Evolutionary conservation across 495 filamentous ascomycete genomes (phyloP), one percentile per base, ranked within the genome.

Genomic region (Astrothelium macrocarpum): DNA sequence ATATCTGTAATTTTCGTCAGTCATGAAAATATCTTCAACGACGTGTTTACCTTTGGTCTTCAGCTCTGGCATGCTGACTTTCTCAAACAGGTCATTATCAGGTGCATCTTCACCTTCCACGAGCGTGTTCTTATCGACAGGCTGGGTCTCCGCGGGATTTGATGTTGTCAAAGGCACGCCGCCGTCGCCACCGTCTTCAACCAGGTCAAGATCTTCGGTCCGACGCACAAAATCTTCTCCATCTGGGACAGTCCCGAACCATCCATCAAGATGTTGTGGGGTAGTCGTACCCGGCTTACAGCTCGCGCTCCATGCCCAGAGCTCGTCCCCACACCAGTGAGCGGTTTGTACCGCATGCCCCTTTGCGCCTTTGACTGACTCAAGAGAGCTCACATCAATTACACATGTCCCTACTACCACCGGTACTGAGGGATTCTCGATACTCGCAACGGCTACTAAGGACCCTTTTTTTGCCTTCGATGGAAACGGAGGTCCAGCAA

Each of bases 301-400:
- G 25, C 73, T 77, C 31, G 81, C 72, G 67, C 81, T 84, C 83
- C 83, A 86, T 0, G 79, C 80, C 83, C 86, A 90, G 45, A 88
- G 67, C 74, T 90, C 87, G 79, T 90, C 87, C 0, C 87, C 87
- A 64, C 82, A 80, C 87, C 87, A 90, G 70, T 90, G 87, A 39
- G 87, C 71, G 18, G 82, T 83, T 59, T 82, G 75, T 26, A 90
- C 87, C 7, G 87, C 87, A 70, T 83, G 82, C 1, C 87, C 87
- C 72, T 86, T 88, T 25, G 79, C 76, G 0, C 87, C 87, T 65
- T 81, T 79, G 1, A 87, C 86, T 43, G 81, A 76, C 16, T 77
- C 73, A 18, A 90, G 71, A 2, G 73, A 74, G 26, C 80, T 78
- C 43, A 90, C 76, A 77, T 90, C 82, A 62, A 90, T 83, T 69